Conservation (phyloP, 2,329 filamentous ascomycete genomes). For the Aureobasidium melanogenum region DNA sequence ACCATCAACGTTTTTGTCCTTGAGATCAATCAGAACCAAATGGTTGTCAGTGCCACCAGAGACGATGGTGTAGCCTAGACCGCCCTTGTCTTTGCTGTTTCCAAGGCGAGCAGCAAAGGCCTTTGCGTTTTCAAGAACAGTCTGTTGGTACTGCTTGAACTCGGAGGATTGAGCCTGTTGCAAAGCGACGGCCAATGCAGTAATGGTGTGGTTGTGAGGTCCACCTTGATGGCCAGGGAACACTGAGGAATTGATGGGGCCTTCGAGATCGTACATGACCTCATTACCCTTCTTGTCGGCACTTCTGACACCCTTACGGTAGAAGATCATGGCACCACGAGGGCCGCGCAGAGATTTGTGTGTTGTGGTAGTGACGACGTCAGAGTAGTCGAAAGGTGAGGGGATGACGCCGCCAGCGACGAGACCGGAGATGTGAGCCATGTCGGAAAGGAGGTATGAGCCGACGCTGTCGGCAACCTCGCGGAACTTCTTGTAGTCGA, state of each 20-base stretch:
- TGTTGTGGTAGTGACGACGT: slow-evolving; percentile 96
- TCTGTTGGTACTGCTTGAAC: slow-evolving; percentile 88
- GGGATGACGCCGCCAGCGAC: slow-evolving; percentile 90
- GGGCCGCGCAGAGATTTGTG: slow-evolving; percentile 98
- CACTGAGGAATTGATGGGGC: slow-evolving; percentile 96
- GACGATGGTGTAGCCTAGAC: slow-evolving; percentile 84
- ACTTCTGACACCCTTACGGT: slow-evolving; percentile 89
- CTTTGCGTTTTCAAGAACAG: slow-evolving; percentile 90
- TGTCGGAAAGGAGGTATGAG: slow-evolving; percentile 92
- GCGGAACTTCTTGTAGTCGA: slow-evolving; percentile 94
- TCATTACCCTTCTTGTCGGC: slow-evolving; percentile 87
- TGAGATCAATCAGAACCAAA: slow-evolving; percentile 91
- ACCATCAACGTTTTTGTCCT: slow-evolving; percentile 79
- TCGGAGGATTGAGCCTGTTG: slow-evolving; percentile 87
- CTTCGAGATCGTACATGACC: slow-evolving; percentile 80
- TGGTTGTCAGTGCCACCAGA: slow-evolving; percentile 95
- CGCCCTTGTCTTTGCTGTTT: slow-evolving; percentile 53
- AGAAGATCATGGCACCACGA: slow-evolving; percentile 99
- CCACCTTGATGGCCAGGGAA: slow-evolving; percentile 99
- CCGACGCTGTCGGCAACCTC: slow-evolving; percentile 89
- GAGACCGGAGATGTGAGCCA: slow-evolving; percentile 97
- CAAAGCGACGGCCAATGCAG: slow-evolving; percentile 84
- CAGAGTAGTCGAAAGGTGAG: slow-evolving; percentile 83
- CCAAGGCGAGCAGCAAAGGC: slow-evolving; percentile 56
- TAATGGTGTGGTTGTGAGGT: slow-evolving; percentile 99